Conservation (phyloP, 2,329 filamentous ascomycete species). For the Aspergillus sp. region DNA sequence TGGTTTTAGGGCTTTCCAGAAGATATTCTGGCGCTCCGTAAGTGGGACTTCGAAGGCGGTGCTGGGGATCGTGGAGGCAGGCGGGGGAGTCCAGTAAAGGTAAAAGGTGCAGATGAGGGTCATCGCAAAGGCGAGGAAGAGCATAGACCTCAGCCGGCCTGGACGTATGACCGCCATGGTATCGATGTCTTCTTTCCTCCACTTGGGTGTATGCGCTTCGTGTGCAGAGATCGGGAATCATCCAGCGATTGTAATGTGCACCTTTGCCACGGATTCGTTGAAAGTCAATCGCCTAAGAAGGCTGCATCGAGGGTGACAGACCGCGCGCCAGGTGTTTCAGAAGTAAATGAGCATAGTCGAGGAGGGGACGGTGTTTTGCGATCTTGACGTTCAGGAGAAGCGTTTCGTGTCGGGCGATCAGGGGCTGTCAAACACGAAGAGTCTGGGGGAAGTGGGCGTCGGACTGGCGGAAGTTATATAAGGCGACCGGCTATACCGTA, state of each 20-base stretch:
- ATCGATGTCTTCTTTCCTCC: background rate
- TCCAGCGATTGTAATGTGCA: too few relatives aligned
- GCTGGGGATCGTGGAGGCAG: slow-evolving; percentile 31
- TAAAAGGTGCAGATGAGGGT: slow-evolving; percentile 35
- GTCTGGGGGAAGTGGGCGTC: too few relatives aligned
- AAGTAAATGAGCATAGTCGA: background rate
- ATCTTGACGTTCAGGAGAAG: background rate
- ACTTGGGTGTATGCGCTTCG: too few relatives aligned
- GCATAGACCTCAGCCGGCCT: slow-evolving; percentile 26
- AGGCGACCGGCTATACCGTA: too few relatives aligned
- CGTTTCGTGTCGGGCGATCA: background rate
- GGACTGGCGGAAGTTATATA: too few relatives aligned
- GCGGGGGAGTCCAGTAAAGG: slow-evolving; percentile 35
- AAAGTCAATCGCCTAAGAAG: background rate
- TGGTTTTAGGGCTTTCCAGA: slow-evolving; percentile 37
- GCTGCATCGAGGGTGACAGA: background rate
- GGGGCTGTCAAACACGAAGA: too few relatives aligned
- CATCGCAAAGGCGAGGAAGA: slow-evolving; percentile 27
- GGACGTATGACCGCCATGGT: slow-evolving; percentile 29
- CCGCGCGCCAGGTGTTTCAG: background rate
- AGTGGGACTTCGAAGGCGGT: slow-evolving; percentile 35
- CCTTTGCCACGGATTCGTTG: background rate
- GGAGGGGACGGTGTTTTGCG: background rate
- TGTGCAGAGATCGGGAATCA: too few relatives aligned
- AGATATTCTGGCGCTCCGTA: slow-evolving; percentile 34